Conservation (phyloP, 495 filamentous ascomycete species). For the Lasiosphaeria ovina region DNA sequence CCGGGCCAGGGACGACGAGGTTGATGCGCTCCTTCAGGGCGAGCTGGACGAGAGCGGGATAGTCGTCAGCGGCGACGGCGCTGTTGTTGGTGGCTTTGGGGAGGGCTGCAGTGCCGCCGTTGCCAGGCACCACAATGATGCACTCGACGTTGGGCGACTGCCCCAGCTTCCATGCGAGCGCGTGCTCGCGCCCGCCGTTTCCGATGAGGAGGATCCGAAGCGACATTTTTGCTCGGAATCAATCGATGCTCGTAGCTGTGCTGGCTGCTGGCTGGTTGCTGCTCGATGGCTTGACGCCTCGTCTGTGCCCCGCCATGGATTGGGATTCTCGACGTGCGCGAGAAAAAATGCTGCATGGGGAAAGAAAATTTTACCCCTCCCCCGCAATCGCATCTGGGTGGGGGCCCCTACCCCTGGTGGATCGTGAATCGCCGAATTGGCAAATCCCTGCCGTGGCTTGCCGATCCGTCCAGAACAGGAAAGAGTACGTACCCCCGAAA, state of each 20-base stretch:
- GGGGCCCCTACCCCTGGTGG: conserved; percentile 2
- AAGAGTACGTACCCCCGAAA: conserved; percentile 14
- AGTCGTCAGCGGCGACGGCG: conserved; percentile 67
- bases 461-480: conserved; percentile 6
- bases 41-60: conserved; percentile 69
- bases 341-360: conserved; percentile 24
- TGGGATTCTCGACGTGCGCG: not conserved
- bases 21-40: conserved; percentile 73
- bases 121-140: conserved; percentile 73
- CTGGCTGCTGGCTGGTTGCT: not conserved
- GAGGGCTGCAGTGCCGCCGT: conserved; percentile 79
- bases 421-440: too few relatives aligned
- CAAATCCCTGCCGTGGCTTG: conserved; percentile 10
- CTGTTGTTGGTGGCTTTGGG: conserved; percentile 71
- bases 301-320: conserved; percentile 2
- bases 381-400: conserved; percentile 26
- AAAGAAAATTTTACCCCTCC: conserved; percentile 34
- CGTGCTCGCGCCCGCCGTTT: conserved; percentile 91
- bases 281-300: conserved; percentile 3
- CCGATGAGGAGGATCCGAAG: conserved; percentile 78
- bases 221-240: conserved; percentile 23
- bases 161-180: conserved; percentile 88
- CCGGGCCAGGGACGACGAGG: conserved; percentile 86
- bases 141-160: conserved; percentile 68
- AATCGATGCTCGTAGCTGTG: not conserved